These are phyloP conservation scores for Margaritispora aquatica DNA, from an alignment of 495 filamentous ascomycete genomes.

Conservation along the genomic window DNA sequence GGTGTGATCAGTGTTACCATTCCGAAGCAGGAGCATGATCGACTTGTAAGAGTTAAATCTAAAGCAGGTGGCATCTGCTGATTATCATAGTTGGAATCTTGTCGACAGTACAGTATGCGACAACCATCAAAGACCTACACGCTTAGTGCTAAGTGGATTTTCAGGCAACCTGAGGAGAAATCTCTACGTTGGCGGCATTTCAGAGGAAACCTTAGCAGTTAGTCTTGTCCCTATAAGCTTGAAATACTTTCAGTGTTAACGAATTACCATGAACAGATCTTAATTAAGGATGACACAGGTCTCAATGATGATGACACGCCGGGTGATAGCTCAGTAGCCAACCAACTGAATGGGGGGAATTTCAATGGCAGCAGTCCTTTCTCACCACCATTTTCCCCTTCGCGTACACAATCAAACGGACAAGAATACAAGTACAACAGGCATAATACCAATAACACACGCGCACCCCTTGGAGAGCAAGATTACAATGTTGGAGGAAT, in stretches of 20 bases:
- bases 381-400: conserved; percentile 3
- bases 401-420: neutral
- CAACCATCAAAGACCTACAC: no score
- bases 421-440: conserved; percentile 18
- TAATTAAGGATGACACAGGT: conserved; percentile 41
- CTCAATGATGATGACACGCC: conserved; percentile 19
- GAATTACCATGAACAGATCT: conserved; percentile 33
- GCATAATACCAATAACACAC: conserved; percentile 17
- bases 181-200: conserved; percentile 57
- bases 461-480: conserved; percentile 11
- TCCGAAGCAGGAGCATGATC: conserved; percentile 47
- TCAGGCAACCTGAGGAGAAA: conserved; percentile 56
- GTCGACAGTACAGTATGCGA: conserved; percentile 38
- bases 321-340: conserved; percentile 11
- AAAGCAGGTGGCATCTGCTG: neutral
- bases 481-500: conserved; percentile 15
- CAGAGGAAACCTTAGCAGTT: conserved; percentile 54
- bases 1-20: conserved; percentile 44
- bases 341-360: conserved; percentile 27
- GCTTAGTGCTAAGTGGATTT: conserved; percentile 1
- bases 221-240: conserved; percentile 14
- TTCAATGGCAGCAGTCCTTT: no score
- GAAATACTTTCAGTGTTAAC: neutral
- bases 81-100: conserved; percentile 14
- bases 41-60: conserved; percentile 36